Percentiles rank a stretch among this genome's conserved stretches.
These are phyloP conservation scores for Penicillium janthinellum DNA, from an alignment of 2,329 filamentous ascomycete genomes.

Conservation along the genomic window DNA sequence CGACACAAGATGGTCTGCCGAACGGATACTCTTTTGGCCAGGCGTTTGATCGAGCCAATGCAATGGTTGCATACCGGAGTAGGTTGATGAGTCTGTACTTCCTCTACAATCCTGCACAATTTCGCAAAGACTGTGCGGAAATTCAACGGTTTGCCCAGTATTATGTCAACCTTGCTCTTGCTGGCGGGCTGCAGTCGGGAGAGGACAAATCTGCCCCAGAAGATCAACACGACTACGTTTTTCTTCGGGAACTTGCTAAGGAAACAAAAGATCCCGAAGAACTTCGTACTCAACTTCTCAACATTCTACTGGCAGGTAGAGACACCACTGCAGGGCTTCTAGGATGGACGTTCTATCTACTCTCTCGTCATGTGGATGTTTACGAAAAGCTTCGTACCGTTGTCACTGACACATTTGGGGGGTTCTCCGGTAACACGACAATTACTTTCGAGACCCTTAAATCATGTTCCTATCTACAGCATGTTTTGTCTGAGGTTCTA, in stretches of 20 bases:
- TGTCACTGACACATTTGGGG: conserved; percentile 5
- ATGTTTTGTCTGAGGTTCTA: conserved; percentile 5
- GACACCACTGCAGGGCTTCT: conserved; percentile 80
- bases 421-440: neutral
- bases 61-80: conserved; percentile 5
- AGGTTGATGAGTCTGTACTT: conserved; percentile 6
- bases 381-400: conserved; percentile 5
- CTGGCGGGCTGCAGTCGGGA: neutral
- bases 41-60: conserved; percentile 2
- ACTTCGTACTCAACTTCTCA: conserved; percentile 73
- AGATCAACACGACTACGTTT: conserved; percentile 1
- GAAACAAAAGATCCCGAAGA: neutral
- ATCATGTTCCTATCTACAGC: conserved; percentile 13
- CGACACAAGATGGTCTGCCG: neutral
- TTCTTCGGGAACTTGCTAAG: conserved; percentile 1
- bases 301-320: conserved; percentile 70
- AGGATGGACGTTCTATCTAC: conserved; percentile 75
- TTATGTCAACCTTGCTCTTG: conserved; percentile 5
- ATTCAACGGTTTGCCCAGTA: conserved; percentile 1
- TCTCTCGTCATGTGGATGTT: conserved; percentile 47
- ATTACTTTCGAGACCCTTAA: neutral
- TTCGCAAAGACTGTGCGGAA: conserved; percentile 3
- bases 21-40: conserved; percentile 3
- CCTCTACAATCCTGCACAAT: conserved; percentile 2
- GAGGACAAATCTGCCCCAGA: neutral